Evolutionary conservation across 805 yeast genomes (phyloP), one percentile per base, ranked within the genome.

Genomic region (Saturnispora sekii): DNA sequence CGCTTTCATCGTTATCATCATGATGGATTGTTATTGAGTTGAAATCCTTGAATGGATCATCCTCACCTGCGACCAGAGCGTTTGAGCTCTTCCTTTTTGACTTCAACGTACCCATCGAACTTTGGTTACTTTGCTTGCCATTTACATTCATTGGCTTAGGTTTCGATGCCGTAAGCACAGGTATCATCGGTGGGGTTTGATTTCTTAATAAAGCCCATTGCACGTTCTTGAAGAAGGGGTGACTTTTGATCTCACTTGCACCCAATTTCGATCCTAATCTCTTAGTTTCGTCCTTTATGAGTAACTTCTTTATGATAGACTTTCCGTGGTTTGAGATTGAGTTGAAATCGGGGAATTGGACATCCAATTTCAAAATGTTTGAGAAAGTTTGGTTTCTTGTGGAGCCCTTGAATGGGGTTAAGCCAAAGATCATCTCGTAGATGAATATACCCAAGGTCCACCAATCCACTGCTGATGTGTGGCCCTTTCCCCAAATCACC

Each of bases 401-500:
- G 32, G 77, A 69, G 6, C 98, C 98, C 65, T 93, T 93, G 66
- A 90, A 93, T 2, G 99, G 99, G 0, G 98, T 93, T 8, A 87
- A 84, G 1, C 97, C 97, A 62, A 78, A 89, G 17, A 93, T 66
- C 98, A 93, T 93, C 60, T 93, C 99, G 63, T 79, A 94, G 18
- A 88, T 69, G 55, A 93, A 72, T 16, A 93, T 88, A 3, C 99
- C 99, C 52, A 93, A 68, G 0, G 98, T 93, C 99, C 99, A 93
- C 98, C 98, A 93, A 63, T 93, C 99, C 14, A 93, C 98, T 0
- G 97, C 96, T 7, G 90, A 82, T 1, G 97, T 90, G 57, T 93
- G 99, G 2, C 98, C 98, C 54, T 89, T 85, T 1, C 97, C 97
- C 61, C 93, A 71, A 44, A 93, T 93, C 4, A 93, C 98, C 58